Conservation (phyloP, 2,329 filamentous ascomycete genomes). For the Botrytis porri region DNA sequence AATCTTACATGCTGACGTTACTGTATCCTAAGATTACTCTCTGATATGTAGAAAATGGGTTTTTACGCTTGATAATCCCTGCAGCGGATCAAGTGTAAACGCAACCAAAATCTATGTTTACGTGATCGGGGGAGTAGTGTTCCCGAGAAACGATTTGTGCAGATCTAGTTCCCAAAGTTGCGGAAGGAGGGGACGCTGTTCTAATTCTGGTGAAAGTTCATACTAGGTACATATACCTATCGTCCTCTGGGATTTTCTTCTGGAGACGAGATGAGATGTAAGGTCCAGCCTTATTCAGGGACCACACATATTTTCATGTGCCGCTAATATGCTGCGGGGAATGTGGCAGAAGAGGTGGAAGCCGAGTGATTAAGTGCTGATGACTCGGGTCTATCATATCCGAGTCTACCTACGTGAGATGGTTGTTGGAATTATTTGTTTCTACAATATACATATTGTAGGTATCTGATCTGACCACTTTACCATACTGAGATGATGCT, state of each 20-base stretch:
- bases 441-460: background rate
- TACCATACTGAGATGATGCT: background rate
- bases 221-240: background rate
- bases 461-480: background rate
- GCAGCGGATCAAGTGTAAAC: background rate
- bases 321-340: background rate
- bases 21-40: background rate
- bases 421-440: background rate
- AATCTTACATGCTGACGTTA: background rate
- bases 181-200: background rate
- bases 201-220: background rate
- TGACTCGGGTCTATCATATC: constrained; percentile 1
- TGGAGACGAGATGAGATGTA: background rate
- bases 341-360: background rate
- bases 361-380: background rate
- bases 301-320: background rate
- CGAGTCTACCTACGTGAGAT: background rate
- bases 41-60: background rate
- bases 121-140: background rate
- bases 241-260: background rate
- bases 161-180: background rate
- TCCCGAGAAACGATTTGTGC: background rate
- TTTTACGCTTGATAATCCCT: background rate
- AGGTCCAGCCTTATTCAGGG: background rate
- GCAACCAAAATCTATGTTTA: background rate